phyloP scores from a whole-genome alignment of 805 yeast species.

The Metschnikowia cubensis region DNA sequence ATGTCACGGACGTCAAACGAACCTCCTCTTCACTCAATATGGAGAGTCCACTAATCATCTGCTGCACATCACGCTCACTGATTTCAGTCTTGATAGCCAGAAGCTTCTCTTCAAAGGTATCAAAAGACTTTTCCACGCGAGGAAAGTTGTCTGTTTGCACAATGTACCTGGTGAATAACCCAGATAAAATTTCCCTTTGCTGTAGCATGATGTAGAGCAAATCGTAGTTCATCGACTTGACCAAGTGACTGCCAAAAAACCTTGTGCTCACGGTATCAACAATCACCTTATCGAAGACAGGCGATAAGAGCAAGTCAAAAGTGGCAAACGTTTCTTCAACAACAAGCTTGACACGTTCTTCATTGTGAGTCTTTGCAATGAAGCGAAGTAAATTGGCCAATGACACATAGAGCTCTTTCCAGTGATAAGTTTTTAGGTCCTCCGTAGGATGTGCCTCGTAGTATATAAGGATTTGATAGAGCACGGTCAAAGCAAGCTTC shows the following conservation, averaged over 20 bases:
- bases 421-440: constrained; percentile 24
- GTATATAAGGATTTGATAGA: constrained; percentile 24
- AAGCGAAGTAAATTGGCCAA: constrained; percentile 31
- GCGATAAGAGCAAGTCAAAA: constrained; percentile 15
- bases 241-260: constrained; percentile 18
- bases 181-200: constrained; percentile 21
- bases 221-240: constrained; percentile 27
- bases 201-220: constrained; percentile 28
- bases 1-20: constrained; percentile 4
- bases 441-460: constrained; percentile 15
- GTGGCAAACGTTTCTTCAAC: constrained; percentile 16
- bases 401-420: constrained; percentile 34
- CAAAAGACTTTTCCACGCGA: constrained; percentile 14
- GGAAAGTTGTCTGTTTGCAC: constrained; percentile 11
- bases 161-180: constrained; percentile 16
- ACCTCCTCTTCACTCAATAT: constrained; percentile 7
- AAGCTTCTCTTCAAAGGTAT: constrained; percentile 15
- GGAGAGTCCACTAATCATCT: constrained; percentile 11
- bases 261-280: constrained; percentile 15
- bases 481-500: constrained; percentile 24
- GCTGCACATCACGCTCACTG: constrained; percentile 11
- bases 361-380: constrained; percentile 13
- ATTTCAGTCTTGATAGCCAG: constrained; percentile 18
- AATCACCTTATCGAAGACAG: constrained; percentile 18
- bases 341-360: constrained; percentile 17